Percentiles rank a stretch among this genome's conserved stretches.
Evolutionary conservation across 2,329 filamentous ascomycete species (phyloP).

Genomic region (Cadophora malorum): DNA sequence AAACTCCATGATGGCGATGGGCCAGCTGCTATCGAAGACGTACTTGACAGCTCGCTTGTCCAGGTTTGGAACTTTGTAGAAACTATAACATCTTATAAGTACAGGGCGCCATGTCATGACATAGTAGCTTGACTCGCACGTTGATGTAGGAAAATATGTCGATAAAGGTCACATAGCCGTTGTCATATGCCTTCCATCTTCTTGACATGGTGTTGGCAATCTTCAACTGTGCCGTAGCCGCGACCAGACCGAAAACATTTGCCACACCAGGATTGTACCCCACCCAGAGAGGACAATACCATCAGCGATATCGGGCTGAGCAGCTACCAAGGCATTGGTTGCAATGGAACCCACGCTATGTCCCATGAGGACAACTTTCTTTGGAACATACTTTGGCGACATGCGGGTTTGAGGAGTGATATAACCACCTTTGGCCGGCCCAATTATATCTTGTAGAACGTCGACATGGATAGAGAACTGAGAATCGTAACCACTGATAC

Average conservation of each 20-base stretch:
- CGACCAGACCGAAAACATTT: neutral
- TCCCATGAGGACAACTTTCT: conserved; percentile 50
- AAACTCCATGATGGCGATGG: conserved; percentile 4
- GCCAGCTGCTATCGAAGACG: conserved; percentile 2
- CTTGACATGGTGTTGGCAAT: conserved; percentile 5
- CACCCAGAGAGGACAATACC: conserved; percentile 67
- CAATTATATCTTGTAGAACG: conserved; percentile 24
- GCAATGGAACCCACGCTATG: conserved; percentile 68
- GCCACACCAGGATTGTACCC: conserved; percentile 41
- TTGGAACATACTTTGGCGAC: conserved; percentile 56
- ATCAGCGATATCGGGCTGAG: conserved; percentile 59
- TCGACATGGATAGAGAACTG: conserved; percentile 41
- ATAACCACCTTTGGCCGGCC: conserved; percentile 32
- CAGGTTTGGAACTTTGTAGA: conserved; percentile 7
- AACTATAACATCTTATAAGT: neutral
- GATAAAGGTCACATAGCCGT: neutral
- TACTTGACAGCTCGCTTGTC: conserved; percentile 4
- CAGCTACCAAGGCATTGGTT: conserved; percentile 59
- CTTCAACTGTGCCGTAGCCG: conserved; percentile 8
- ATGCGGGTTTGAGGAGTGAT: conserved; percentile 35
- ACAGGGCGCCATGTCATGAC: neutral
- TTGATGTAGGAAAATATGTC: conserved; percentile 10
- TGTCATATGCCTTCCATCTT: conserved; percentile 8
- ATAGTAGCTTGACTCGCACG: neutral
- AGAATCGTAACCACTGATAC: conserved; percentile 38